Base-by-base conservation (phyloP, 2,329 filamentous ascomycete genomes). In the Neophaeococcomyces aloes region DNA sequence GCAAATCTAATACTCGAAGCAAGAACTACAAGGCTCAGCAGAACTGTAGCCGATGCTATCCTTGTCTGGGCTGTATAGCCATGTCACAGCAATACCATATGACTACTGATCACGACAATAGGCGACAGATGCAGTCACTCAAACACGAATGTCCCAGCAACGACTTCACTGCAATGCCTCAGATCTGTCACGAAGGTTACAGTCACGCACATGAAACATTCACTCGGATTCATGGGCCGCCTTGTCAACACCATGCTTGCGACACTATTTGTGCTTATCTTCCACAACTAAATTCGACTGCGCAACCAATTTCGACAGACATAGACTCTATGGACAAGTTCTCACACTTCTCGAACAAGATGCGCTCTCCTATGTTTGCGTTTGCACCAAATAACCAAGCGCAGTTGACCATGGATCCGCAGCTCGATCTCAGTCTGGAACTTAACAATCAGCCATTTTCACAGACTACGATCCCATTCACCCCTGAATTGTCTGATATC, bases 201-300 rank as follows among this genome's bases (percentile, higher is more conserved):
- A 35, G 13, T 35, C 30, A 29, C 7, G 13, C 39, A 23, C 31
- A 34, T 42, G 39, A 42, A 42, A 42, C 39, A 29, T 17, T 31
- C 15, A 18, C 18, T 34, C 17, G 19, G 39, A 35, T 15, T 42
- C 19, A 35, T 42, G 21, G 19, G 19, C 17, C 14, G 17, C 29
- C 23, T 7, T 15, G 19, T 35, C 39, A 35, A 42, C 25, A 27
- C 29, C 31, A 25, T 13, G 15, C 31, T 14, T 35, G 19, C 2
- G 30, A 7, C 17, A 4, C 15, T 35, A 8, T 31, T 17, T 33
- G 30, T 18, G 30, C 17, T 18, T 35, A 10, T 35, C 15, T 35
- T 13, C 39, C 29, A 25, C n/a, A 35, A 25, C 17, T 42, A 27
- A 42, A 35, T 23, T 42, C 30, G 18, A 15, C 39, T 19, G 21